Percentiles rank a stretch among this genome's conserved stretches.
These are phyloP conservation scores for Alternaria gansuensis DNA, from an alignment of 2,329 filamentous ascomycete genomes.

Conservation along the genomic window DNA sequence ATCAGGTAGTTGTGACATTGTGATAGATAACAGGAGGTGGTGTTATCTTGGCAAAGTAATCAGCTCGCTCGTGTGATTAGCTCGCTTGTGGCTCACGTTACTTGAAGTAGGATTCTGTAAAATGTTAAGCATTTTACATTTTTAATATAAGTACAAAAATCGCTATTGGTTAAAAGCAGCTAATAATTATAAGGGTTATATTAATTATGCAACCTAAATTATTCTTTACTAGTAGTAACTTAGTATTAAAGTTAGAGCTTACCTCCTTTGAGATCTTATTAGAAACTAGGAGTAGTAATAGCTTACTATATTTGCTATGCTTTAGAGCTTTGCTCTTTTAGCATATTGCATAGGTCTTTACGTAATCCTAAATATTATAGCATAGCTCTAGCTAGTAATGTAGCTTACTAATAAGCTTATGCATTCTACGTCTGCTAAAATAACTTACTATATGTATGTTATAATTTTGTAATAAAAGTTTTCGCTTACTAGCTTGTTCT, in stretches of 20 bases:
- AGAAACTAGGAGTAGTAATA: background rate
- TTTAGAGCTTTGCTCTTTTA: background rate
- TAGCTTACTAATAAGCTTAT: background rate
- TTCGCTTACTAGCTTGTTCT: too few relatives aligned
- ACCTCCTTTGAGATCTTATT: background rate
- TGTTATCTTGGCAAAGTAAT: too few relatives aligned
- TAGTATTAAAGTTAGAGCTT: background rate
- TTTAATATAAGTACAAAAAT: too few relatives aligned
- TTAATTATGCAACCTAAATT: background rate
- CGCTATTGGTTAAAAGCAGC: too few relatives aligned
- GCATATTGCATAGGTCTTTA: background rate
- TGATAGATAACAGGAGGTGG: too few relatives aligned
- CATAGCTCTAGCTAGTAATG: background rate
- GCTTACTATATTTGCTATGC: background rate
- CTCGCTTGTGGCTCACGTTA: too few relatives aligned
- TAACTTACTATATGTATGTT: background rate
- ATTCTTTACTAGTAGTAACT: background rate
- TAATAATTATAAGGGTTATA: background rate
- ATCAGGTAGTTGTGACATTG: too few relatives aligned
- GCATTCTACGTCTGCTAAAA: background rate
- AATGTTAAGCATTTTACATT: too few relatives aligned
- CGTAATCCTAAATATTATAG: background rate
- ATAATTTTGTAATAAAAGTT: too few relatives aligned
- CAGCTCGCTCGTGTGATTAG: too few relatives aligned
- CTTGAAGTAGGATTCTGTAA: too few relatives aligned